These are phyloP conservation scores for Hemisphaericaspora lyxosophila DNA, from an alignment of 1,139 yeast species.

Conservation along the genomic window DNA sequence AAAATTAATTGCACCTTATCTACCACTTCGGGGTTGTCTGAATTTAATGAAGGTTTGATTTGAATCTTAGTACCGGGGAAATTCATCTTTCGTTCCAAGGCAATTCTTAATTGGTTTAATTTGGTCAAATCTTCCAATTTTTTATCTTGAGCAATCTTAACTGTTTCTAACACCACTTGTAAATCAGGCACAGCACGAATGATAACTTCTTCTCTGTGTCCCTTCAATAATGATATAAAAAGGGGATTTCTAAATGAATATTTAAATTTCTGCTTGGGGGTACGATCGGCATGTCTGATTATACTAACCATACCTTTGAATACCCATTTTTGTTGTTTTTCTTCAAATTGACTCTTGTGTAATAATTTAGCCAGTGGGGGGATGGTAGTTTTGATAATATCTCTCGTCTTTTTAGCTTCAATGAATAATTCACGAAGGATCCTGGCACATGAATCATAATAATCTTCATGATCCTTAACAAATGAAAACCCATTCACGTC, in stretches of 20 bases:
- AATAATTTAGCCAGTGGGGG: conserved; percentile 39
- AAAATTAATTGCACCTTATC: conserved; percentile 94
- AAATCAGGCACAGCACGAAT: conserved; percentile 87
- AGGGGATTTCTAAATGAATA: conserved; percentile 88
- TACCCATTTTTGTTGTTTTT: conserved; percentile 94
- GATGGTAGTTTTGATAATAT: conserved; percentile 38
- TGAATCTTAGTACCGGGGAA: conserved; percentile 98
- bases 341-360: conserved; percentile 54
- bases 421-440: conserved; percentile 75
- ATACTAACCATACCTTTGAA: conserved; percentile 91
- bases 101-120: conserved; percentile 70
- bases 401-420: conserved; percentile 51
- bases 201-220: conserved; percentile 94
- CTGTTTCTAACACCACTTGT: conserved; percentile 81
- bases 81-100: conserved; percentile 82
- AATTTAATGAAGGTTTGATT: conserved; percentile 79
- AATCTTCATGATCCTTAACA: conserved; percentile 86
- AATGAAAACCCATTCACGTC: conserved; percentile 98
- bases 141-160: conserved; percentile 75
- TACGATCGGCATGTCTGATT: conserved; percentile 96
- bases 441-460: conserved; percentile 80
- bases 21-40: conserved; percentile 61
- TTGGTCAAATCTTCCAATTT: conserved; percentile 79
- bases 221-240: conserved; percentile 84
- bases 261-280: conserved; percentile 98